Percentiles rank a stretch among this genome's conserved stretches.
Conservation (phyloP, 305 asterid species). For the Fraxinus albicans region DNA sequence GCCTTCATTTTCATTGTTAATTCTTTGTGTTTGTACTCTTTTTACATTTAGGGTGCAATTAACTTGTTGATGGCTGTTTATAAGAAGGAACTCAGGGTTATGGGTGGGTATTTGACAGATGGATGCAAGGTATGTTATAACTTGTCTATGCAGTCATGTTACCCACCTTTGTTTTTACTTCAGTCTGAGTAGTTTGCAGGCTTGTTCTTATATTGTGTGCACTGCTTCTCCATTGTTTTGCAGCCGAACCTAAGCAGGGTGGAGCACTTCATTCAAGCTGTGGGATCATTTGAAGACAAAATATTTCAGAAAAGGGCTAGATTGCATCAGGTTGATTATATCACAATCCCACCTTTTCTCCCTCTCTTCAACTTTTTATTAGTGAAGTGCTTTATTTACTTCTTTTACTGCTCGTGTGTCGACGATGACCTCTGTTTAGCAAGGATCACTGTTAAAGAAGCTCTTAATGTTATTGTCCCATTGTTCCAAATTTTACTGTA, state of each 20-base stretch:
- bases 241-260: conserved; percentile 85
- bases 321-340: conserved; percentile 67
- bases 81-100: conserved; percentile 72
- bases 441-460: not conserved
- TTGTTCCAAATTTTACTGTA: not conserved
- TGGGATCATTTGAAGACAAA: conserved; percentile 87
- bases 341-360: conserved; percentile 2
- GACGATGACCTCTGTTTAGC: conserved; percentile 3
- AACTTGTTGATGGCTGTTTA: conserved; percentile 92
- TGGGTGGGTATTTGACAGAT: conserved; percentile 92
- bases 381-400: conserved; percentile 2
- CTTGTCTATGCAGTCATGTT: conserved; percentile 13
- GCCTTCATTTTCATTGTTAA: not conserved
- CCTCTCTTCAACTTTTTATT: conserved; percentile 9
- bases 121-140: conserved; percentile 72
- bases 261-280: conserved; percentile 94
- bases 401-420: conserved; percentile 2
- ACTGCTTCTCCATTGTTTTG: conserved; percentile 19
- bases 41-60: conserved; percentile 77
- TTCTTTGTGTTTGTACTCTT: conserved; percentile 15
- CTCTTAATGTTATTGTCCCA: not conserved
- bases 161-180: conserved; percentile 7
- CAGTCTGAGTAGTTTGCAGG: not conserved
- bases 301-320: conserved; percentile 92
- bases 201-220: conserved; percentile 17